Evolutionary conservation across 2,329 filamentous ascomycete genomes (phyloP).

Genomic region (Periglandula ipomoeae): DNA sequence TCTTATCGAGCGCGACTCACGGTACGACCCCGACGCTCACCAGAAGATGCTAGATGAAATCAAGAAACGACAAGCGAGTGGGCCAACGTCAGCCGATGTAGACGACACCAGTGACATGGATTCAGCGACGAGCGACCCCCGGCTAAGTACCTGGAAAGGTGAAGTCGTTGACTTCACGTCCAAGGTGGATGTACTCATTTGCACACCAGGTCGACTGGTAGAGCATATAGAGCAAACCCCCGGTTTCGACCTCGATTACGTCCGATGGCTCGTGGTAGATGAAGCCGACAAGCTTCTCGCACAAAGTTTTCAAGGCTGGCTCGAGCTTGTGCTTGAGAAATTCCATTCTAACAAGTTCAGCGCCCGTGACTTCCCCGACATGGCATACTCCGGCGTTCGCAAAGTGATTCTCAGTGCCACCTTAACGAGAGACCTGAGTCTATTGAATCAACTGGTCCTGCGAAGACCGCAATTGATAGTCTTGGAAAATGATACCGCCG

Average conservation of each 20-base stretch:
- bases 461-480: slow-evolving; percentile 66
- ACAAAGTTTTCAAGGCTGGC: slow-evolving; percentile 89
- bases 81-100: slow-evolving; percentile 6
- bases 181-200: slow-evolving; percentile 79
- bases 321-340: slow-evolving; percentile 59
- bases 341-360: slow-evolving; percentile 42
- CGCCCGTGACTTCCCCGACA: slow-evolving; percentile 43
- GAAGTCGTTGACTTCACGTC: slow-evolving; percentile 58
- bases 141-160: slow-evolving; percentile 26
- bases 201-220: slow-evolving; percentile 83
- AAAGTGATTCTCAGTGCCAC: slow-evolving; percentile 89
- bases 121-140: slow-evolving; percentile 16
- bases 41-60: slow-evolving; percentile 18
- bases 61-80: slow-evolving; percentile 5
- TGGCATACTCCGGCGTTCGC: slow-evolving; percentile 47
- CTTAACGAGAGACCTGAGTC: slow-evolving; percentile 77
- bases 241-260: slow-evolving; percentile 67
- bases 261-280: slow-evolving; percentile 86
- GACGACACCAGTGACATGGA: slow-evolving; percentile 14
- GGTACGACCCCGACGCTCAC: slow-evolving; percentile 56
- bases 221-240: slow-evolving; percentile 81
- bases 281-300: slow-evolving; percentile 88
- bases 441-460: slow-evolving; percentile 65
- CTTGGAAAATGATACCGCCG: slow-evolving; percentile 51
- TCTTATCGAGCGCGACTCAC: slow-evolving; percentile 35